Evolutionary conservation across 225 moss, liverwort and hornwort species (phyloP).

Genomic region (Anthoceros angustus): DNA sequence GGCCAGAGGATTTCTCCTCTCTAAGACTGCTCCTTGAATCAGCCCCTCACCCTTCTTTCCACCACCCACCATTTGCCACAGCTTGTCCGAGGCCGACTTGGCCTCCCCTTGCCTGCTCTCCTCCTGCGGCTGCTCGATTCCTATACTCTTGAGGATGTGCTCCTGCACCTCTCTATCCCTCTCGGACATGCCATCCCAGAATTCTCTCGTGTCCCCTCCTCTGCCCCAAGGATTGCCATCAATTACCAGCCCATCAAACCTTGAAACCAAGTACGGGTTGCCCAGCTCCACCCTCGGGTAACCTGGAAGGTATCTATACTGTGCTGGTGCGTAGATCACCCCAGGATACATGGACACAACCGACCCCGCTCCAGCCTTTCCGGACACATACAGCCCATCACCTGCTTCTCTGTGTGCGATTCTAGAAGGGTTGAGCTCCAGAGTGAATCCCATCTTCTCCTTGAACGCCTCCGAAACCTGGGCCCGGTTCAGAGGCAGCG

Average conservation of each 20-base stretch:
- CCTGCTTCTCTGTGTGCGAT: constrained; percentile 44
- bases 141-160: not conserved
- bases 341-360: constrained; percentile 86
- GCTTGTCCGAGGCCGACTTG: constrained; percentile 14
- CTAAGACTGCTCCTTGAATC: constrained; percentile 48
- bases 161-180: constrained; percentile 10
- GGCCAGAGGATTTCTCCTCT: constrained; percentile 71
- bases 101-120: not conserved
- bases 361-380: constrained; percentile 58
- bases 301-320: constrained; percentile 76
- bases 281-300: constrained; percentile 71
- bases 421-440: constrained; percentile 15
- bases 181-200: constrained; percentile 58
- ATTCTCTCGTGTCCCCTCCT: constrained; percentile 58
- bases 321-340: constrained; percentile 75
- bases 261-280: constrained; percentile 68
- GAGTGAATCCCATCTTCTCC: constrained; percentile 23
- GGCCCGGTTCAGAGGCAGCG: constrained; percentile 21
- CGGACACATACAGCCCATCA: constrained; percentile 55
- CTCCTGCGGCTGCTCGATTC: not conserved
- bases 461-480: constrained; percentile 30
- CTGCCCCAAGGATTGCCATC: constrained; percentile 87
- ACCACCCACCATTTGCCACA: constrained; percentile 58
- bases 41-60: constrained; percentile 21
- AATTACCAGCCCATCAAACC: constrained; percentile 73